phyloP scores from a whole-genome alignment of 495 filamentous ascomycete genomes.

The Penicillium lividum region DNA sequence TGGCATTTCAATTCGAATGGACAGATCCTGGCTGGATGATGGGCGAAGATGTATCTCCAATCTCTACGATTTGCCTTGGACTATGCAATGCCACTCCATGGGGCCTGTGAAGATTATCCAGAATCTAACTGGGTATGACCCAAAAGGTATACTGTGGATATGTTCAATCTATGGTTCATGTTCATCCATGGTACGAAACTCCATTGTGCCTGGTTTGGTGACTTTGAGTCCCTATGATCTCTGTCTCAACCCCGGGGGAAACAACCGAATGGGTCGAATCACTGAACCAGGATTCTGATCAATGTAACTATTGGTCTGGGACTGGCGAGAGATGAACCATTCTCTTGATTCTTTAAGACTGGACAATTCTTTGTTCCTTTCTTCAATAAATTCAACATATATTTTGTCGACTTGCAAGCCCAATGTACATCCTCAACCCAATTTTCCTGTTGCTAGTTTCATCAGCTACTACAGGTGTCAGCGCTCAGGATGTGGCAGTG shows the following conservation, averaged over 20 bases:
- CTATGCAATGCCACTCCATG: too few species aligned
- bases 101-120: too few species aligned
- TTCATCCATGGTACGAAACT: neutral
- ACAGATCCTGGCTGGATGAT: too few species aligned
- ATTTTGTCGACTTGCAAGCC: neutral
- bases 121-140: too few species aligned
- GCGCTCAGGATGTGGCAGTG: constrained; percentile 17
- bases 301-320: neutral
- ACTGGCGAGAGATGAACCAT: neutral
- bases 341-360: neutral
- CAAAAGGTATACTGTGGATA: neutral
- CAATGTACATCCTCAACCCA: neutral
- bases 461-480: constrained; percentile 7
- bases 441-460: constrained; percentile 12
- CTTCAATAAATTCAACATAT: neutral
- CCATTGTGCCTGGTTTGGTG: neutral
- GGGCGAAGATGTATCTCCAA: too few species aligned
- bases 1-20: too few species aligned
- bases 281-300: neutral
- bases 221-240: neutral
- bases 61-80: too few species aligned
- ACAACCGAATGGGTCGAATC: neutral
- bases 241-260: neutral
- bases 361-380: neutral
- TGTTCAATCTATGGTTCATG: neutral